phyloP scores from a whole-genome alignment of 495 filamentous ascomycete genomes.

The Penicillium egyptiacum region DNA sequence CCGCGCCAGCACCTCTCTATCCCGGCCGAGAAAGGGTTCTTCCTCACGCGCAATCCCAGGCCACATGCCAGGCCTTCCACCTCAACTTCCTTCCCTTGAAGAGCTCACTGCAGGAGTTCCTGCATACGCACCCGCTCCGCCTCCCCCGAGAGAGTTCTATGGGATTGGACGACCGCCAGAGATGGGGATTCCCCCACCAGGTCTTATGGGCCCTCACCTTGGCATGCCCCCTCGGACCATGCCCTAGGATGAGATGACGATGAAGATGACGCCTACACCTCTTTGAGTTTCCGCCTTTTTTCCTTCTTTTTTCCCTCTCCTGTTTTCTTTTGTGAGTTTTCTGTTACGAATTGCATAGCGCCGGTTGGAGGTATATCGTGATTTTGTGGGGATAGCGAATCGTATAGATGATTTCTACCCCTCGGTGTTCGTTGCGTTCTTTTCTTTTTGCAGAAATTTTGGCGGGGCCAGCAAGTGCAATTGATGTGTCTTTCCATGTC shows the following conservation, averaged over 20 bases:
- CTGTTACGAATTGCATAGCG: constrained; percentile 52
- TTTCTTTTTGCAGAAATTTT: constrained; percentile 16
- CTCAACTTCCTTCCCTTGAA: constrained; percentile 47
- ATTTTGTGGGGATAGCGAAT: constrained; percentile 34
- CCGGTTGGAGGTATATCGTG: constrained; percentile 44
- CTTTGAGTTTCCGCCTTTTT: constrained; percentile 18
- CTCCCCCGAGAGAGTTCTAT: constrained; percentile 43
- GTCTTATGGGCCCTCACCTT: constrained; percentile 35
- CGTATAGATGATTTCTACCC: constrained; percentile 36
- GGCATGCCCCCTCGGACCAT: constrained; percentile 44
- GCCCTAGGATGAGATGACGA: constrained; percentile 36
- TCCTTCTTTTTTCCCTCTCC: constrained; percentile 16
- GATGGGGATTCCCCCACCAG: constrained; percentile 32
- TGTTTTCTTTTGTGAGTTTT: constrained; percentile 27
- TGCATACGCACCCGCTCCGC: constrained; percentile 44
- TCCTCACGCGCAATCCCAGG: constrained; percentile 38
- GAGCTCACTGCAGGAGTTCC: constrained; percentile 49
- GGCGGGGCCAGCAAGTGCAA: constrained; percentile 10
- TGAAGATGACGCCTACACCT: constrained; percentile 30
- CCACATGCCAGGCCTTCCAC: constrained; percentile 33
- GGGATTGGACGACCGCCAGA: constrained; percentile 38
- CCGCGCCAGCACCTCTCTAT: constrained; percentile 46
- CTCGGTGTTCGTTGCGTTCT: constrained; percentile 22
- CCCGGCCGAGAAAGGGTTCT: constrained; percentile 46
- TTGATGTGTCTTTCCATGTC: constrained; percentile 15